Percentiles rank a stretch among this genome's conserved stretches.
Evolutionary conservation across 2,329 filamentous ascomycete species (phyloP).

Genomic region (Lachnellula subtilissima): DNA sequence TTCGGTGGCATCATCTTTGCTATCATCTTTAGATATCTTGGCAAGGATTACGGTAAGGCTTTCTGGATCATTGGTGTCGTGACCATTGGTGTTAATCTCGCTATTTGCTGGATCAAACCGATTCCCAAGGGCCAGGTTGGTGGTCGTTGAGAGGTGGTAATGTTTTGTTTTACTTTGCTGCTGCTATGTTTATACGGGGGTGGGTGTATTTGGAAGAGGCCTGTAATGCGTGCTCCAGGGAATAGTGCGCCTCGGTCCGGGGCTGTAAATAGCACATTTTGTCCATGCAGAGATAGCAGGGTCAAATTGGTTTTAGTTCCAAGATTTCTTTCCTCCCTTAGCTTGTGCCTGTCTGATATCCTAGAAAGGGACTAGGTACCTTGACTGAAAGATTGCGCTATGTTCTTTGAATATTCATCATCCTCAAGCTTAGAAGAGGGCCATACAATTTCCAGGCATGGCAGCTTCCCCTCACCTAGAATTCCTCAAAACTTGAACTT

Average conservation of each 20-base stretch:
- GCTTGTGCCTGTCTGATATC: background rate
- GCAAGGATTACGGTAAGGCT: constrained; percentile 60
- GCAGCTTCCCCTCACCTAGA: too few species aligned
- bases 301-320: background rate
- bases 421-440: too few species aligned
- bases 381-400: too few species aligned
- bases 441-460: too few species aligned
- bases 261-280: background rate
- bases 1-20: constrained; percentile 81
- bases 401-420: too few species aligned
- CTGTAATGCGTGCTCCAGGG: background rate
- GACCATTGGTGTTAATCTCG: constrained; percentile 63
- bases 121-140: constrained; percentile 51
- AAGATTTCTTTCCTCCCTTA: background rate
- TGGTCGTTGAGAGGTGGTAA: constrained; percentile 26
- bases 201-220: background rate
- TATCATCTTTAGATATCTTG: constrained; percentile 73
- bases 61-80: constrained; percentile 83
- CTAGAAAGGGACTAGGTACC: background rate
- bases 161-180: background rate
- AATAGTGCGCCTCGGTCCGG: background rate
- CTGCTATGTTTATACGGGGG: background rate
- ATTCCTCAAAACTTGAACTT: too few species aligned
- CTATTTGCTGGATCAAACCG: constrained; percentile 58
- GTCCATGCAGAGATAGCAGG: background rate